Evolutionary conservation across 2,329 filamentous ascomycete genomes (phyloP), one percentile per base, ranked within the genome.

Genomic region (Amylocarpus encephaloides): DNA sequence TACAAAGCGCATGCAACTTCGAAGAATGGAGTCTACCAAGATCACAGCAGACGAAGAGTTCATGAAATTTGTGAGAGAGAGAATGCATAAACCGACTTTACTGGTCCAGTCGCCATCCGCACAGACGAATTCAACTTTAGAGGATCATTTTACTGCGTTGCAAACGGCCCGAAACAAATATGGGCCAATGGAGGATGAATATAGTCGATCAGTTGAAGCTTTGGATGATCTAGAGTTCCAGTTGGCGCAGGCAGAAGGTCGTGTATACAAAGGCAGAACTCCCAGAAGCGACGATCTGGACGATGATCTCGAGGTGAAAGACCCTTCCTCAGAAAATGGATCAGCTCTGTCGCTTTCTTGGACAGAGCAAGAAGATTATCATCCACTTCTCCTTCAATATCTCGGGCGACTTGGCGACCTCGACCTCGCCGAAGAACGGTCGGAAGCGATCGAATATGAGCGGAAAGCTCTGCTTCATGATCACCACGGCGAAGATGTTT

Each of bases 141-240:
- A 52, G 7, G 15, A 33, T 3, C 41, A 43, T 29, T 53, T 46
- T 19, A 12, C 16, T 3, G 40, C 33, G 12, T 43, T 57, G 46
- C 47, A 60, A 34, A 15, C 18, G 30, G 40, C 51, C 39, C 22
- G 56, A 34, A 45, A 59, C 48, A 50, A 59, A 15, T 59, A 57
- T 40, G 59, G 59, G 3, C 54, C 57, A 9, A 34, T 52, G 1
- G 46, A 51, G 15, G 44, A 54, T 19, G 53, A 61, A 22, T 56
- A 50, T 26, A 53, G 39, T 9, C 29, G 38, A 5, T 34, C 56
- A 5, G 50, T 58, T 34, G 50, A 55, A 19, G 9, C 18, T 2
- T 49, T 61, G 13, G 49, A 52, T 41, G 41, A 50, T 4, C 35
- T 33, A 16, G 56, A 58, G 29, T 54, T 54, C 16, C 46, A 54